A percentile compares a stretch with the other conserved stretches of the same genome.
phyloP scores from a whole-genome alignment of 192 early-diverging fungal species.

The Kappamyces sp. region DNA sequence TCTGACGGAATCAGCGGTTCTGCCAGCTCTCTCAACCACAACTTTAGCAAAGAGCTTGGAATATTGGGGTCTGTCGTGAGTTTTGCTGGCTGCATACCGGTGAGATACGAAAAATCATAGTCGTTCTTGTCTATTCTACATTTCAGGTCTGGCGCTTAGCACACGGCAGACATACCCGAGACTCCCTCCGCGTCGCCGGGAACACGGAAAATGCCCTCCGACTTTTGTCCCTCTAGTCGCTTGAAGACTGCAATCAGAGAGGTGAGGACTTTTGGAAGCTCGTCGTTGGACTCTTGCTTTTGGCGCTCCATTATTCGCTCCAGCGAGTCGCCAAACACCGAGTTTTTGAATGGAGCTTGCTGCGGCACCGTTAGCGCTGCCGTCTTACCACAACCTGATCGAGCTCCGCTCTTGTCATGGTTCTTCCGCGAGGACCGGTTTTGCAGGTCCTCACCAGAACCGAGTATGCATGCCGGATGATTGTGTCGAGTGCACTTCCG shows the following conservation, averaged over 20 bases:
- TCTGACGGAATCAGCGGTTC: conserved; percentile 82
- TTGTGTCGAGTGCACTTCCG: conserved; percentile 25
- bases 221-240: conserved; percentile 64
- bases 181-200: conserved; percentile 88
- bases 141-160: conserved; percentile 44
- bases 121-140: conserved; percentile 77
- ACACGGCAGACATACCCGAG: conserved; percentile 40
- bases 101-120: conserved; percentile 64
- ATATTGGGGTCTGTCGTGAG: conserved; percentile 67
- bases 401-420: conserved; percentile 60
- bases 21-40: conserved; percentile 90
- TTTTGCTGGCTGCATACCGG: conserved; percentile 28
- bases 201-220: conserved; percentile 95
- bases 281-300: conserved; percentile 31
- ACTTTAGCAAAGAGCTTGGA: conserved; percentile 83
- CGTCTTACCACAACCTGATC: conserved; percentile 46
- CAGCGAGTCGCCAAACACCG: conserved; percentile 85
- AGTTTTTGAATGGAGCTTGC: conserved; percentile 76
- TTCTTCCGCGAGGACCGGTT: conserved; percentile 73
- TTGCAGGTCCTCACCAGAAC: conserved; percentile 67
- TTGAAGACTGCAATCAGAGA: conserved; percentile 71
- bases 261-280: conserved; percentile 74
- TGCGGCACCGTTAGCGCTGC: conserved; percentile 9
- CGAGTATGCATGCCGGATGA: conserved; percentile 34
- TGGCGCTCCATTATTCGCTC: conserved; percentile 72